A percentile compares a stretch with the other conserved stretches of the same genome.
Evolutionary conservation across 2,329 filamentous ascomycete genomes (phyloP).

Genomic region (Huntiella omanensis): DNA sequence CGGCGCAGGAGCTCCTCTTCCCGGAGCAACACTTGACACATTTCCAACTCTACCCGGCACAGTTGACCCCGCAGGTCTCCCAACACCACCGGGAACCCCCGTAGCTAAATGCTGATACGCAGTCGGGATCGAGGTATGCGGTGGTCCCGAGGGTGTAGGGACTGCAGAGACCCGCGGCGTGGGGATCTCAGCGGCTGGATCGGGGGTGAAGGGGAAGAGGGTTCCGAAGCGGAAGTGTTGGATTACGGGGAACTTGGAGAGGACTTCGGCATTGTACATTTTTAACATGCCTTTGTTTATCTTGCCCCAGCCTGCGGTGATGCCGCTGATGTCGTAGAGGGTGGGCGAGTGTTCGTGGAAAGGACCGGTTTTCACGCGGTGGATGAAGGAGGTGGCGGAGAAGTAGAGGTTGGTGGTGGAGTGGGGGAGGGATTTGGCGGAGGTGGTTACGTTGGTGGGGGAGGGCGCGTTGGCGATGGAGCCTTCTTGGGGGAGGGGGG

Average conservation of each 20-base stretch:
- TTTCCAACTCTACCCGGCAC: no score
- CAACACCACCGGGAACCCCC: not conserved
- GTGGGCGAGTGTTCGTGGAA: conserved; percentile 97
- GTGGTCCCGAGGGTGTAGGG: not conserved
- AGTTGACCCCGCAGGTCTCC: conserved; percentile 12
- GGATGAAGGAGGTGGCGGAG: conserved; percentile 86
- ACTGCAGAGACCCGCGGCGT: conserved; percentile 22
- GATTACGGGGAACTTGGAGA: conserved; percentile 95
- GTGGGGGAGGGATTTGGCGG: conserved; percentile 43
- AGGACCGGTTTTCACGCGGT: conserved; percentile 87
- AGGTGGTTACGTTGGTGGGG: conserved; percentile 48
- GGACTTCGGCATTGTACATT: conserved; percentile 94
- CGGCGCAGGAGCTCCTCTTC: no score
- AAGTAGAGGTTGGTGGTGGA: conserved; percentile 72
- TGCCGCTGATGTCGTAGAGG: conserved; percentile 81
- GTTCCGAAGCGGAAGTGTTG: conserved; percentile 81
- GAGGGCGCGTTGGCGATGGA: conserved; percentile 54
- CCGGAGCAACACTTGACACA: no score
- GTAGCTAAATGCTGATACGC: not conserved
- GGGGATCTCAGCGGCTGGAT: conserved; percentile 37
- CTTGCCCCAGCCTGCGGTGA: conserved; percentile 89
- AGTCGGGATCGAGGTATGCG: not conserved
- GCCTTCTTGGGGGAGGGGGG: conserved; percentile 57
- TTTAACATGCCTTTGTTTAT: conserved; percentile 97
- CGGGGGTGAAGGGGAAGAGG: conserved; percentile 57